Evolutionary conservation across 352 stramenopile genomes (phyloP).

Genomic region (Saprolegnia parasitica): DNA sequence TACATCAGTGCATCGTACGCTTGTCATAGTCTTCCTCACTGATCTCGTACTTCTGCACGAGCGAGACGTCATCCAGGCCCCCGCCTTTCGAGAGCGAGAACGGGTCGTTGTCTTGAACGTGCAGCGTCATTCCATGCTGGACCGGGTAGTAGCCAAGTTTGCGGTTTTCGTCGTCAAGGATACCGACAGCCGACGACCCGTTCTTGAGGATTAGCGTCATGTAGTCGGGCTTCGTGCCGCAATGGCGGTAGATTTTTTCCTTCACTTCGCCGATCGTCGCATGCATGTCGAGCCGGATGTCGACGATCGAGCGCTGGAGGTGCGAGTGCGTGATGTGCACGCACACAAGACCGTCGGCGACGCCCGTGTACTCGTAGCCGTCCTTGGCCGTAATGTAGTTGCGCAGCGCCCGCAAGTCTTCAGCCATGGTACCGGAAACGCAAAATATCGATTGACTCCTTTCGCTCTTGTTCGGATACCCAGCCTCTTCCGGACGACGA

Average conservation of each 20-base stretch:
- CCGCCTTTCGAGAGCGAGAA: constrained; percentile 93
- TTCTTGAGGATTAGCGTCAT: constrained; percentile 67
- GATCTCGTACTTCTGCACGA: constrained; percentile 98
- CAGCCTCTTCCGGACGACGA: background rate
- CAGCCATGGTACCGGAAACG: constrained; percentile 42
- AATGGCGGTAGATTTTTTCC: constrained; percentile 93
- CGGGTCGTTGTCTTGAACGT: constrained; percentile 95
- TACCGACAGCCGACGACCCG: constrained; percentile 44
- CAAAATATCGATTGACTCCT: background rate
- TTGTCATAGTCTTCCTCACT: constrained; percentile 98
- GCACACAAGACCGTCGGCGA: constrained; percentile 86
- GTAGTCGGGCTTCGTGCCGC: constrained; percentile 90
- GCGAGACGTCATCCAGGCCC: constrained; percentile 94
- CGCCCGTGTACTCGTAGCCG: constrained; percentile 74
- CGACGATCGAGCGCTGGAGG: constrained; percentile 94
- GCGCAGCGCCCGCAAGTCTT: constrained; percentile 66
- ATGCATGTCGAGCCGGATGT: constrained; percentile 95
- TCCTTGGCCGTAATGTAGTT: constrained; percentile 83
- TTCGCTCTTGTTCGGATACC: constrained; percentile 1
- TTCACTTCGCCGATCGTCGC: constrained; percentile 86
- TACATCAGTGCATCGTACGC: constrained; percentile 42
- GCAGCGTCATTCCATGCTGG: constrained; percentile 90
- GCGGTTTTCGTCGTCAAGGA: constrained; percentile 65
- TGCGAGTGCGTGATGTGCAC: constrained; percentile 98
- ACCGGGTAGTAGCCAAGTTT: constrained; percentile 91